Evolutionary conservation across 768 basidiomycete genomes (phyloP).

Genomic region (Agaricus sinodeliciosus): DNA sequence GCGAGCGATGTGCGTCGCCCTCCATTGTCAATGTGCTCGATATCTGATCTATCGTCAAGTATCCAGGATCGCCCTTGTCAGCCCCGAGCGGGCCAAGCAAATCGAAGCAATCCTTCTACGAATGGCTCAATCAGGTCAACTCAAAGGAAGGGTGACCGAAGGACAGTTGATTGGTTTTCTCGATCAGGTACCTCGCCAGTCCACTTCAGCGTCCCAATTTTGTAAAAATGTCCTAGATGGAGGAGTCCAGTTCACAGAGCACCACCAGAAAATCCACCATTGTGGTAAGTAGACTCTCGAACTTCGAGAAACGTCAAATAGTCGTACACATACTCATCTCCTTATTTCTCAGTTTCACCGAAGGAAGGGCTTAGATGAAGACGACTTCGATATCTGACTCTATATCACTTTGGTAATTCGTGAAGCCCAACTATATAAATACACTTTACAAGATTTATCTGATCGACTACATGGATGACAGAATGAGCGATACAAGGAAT

Average conservation of each 20-base stretch:
- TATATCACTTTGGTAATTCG: neutral
- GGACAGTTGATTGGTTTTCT: constrained; percentile 78
- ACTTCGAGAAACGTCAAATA: neutral
- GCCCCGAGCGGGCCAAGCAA: constrained; percentile 71
- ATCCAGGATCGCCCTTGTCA: constrained; percentile 82
- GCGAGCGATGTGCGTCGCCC: constrained; percentile 64
- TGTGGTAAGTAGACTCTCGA: constrained; percentile 31
- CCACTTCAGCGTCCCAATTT: neutral
- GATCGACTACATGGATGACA: too few species aligned
- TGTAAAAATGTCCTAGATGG: constrained; percentile 13
- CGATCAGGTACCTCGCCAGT: constrained; percentile 58
- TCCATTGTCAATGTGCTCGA: neutral
- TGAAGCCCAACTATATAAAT: neutral
- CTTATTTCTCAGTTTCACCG: constrained; percentile 45
- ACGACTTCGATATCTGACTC: constrained; percentile 52
- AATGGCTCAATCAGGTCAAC: constrained; percentile 80
- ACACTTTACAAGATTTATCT: neutral
- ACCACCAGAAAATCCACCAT: constrained; percentile 54
- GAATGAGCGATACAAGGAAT: neutral
- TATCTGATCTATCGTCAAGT: constrained; percentile 36
- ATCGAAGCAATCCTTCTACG: constrained; percentile 73
- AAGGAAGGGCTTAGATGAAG: constrained; percentile 60
- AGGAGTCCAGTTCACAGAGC: constrained; percentile 44
- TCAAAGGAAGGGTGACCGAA: constrained; percentile 73
- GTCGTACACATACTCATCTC: neutral